These are phyloP conservation scores for Dryas octopetala DNA, from an alignment of 306 rosid genomes.

Conservation along the genomic window DNA sequence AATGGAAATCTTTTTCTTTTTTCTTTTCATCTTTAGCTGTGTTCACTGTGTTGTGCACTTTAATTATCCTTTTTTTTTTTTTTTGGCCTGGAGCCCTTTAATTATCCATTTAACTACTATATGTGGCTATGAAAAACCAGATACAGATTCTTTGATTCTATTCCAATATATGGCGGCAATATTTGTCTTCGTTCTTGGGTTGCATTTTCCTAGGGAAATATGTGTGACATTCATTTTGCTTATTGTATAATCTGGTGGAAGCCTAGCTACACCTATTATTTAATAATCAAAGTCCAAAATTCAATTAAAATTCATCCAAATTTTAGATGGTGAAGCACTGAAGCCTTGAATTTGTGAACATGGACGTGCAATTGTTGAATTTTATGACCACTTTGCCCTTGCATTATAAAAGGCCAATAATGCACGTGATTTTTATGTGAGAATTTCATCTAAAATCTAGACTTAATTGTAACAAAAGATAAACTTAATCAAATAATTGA, in stretches of 20 bases:
- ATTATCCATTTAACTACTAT: neutral
- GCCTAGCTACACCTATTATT: neutral
- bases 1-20: slow-evolving; percentile 1
- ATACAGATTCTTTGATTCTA: slow-evolving; percentile 32
- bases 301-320: no score
- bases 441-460: no score
- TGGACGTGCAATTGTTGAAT: no score
- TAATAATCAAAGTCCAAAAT: no score
- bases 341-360: no score
- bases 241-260: neutral
- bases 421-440: no score
- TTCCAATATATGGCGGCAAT: neutral
- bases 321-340: no score
- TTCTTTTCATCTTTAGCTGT: slow-evolving; percentile 3
- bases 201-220: neutral
- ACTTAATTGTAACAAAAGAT: no score
- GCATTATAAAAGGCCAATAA: no score
- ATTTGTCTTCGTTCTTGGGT: neutral
- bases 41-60: slow-evolving; percentile 2
- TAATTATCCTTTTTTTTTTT: neutral
- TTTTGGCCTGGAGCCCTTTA: neutral
- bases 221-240: neutral
- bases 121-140: slow-evolving; percentile 16
- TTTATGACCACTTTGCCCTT: no score
- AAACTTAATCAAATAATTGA: no score